Percentiles rank a stretch among this genome's conserved stretches.
phyloP scores from a whole-genome alignment of 257 asterid species.

The Fraxinus pennsylvanica region DNA sequence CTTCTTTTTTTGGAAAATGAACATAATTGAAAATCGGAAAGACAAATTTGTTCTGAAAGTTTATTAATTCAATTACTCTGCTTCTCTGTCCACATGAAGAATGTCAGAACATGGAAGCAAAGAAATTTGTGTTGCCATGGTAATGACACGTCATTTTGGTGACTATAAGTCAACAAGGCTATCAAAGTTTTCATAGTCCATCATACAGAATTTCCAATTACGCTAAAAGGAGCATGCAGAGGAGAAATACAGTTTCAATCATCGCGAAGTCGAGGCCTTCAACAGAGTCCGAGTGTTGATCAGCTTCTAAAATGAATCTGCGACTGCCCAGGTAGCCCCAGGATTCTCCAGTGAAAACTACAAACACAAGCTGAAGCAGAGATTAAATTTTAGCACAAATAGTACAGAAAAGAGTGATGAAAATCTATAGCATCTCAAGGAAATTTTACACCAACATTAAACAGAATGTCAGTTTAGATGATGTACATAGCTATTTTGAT shows the following conservation, averaged over 20 bases:
- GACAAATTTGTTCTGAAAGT: neutral
- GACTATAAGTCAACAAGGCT: neutral
- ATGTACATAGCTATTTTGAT: constrained; percentile 2
- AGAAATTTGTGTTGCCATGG: neutral
- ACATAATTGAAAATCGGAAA: neutral
- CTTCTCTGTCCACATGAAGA: neutral
- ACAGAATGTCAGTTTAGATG: constrained; percentile 12
- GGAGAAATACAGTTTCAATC: constrained; percentile 70
- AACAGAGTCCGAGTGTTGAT: constrained; percentile 67
- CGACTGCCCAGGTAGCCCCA: constrained; percentile 99
- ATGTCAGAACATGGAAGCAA: neutral
- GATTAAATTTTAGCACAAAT: constrained; percentile 14
- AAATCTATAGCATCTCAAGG: constrained; percentile 5
- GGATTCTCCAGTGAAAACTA: constrained; percentile 92
- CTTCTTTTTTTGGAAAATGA: neutral
- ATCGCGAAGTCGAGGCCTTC: constrained; percentile 67
- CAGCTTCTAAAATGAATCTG: constrained; percentile 80
- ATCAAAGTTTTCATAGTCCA: neutral
- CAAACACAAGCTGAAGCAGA: constrained; percentile 78
- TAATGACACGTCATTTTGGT: neutral
- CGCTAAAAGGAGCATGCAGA: constrained; percentile 16
- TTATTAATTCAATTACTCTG: neutral
- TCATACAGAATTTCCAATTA: neutral
- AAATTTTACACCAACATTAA: constrained; percentile 15
- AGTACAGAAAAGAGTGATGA: constrained; percentile 14